These are phyloP conservation scores for Cercospora beticola DNA, from an alignment of 2,329 filamentous ascomycete genomes.

Conservation along the genomic window DNA sequence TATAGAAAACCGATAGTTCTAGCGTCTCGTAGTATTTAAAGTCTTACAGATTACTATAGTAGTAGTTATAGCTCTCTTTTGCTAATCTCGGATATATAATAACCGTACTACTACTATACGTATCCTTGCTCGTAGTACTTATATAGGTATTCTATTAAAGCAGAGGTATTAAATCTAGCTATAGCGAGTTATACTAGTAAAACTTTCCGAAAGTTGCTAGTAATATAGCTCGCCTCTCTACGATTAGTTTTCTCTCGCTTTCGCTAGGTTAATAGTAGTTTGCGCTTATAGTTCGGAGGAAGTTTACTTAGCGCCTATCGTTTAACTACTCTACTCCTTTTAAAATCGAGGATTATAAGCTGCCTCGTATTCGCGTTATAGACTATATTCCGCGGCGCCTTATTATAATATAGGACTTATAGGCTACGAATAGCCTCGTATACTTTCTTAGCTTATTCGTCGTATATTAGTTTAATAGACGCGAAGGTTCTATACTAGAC, in stretches of 20 bases:
- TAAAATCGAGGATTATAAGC: conserved; percentile 4
- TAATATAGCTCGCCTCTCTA: not conserved
- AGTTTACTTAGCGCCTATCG: conserved; percentile 10
- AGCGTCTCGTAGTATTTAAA: not conserved
- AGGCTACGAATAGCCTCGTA: conserved; percentile 1
- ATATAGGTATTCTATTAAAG: not conserved
- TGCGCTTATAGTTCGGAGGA: conserved; percentile 4
- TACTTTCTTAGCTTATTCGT: not conserved
- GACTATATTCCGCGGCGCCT: not conserved
- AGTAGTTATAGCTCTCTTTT: not conserved
- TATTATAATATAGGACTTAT: not conserved
- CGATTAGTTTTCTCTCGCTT: not conserved
- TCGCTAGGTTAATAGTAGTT: not conserved
- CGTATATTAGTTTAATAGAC: not conserved
- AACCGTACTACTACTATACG: not conserved
- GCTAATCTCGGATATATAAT: not conserved
- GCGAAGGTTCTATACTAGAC: not conserved
- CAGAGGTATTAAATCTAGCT: not conserved
- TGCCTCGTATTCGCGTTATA: conserved; percentile 1
- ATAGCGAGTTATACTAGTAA: not conserved
- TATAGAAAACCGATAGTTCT: not conserved
- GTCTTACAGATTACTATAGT: not conserved
- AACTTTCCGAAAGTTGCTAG: conserved; percentile 1
- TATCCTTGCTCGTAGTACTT: not conserved
- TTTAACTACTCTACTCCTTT: not conserved